Evolutionary conservation across 495 filamentous ascomycete genomes (phyloP), one percentile per base, ranked within the genome.

Genomic region (Penicillium samsonianum): DNA sequence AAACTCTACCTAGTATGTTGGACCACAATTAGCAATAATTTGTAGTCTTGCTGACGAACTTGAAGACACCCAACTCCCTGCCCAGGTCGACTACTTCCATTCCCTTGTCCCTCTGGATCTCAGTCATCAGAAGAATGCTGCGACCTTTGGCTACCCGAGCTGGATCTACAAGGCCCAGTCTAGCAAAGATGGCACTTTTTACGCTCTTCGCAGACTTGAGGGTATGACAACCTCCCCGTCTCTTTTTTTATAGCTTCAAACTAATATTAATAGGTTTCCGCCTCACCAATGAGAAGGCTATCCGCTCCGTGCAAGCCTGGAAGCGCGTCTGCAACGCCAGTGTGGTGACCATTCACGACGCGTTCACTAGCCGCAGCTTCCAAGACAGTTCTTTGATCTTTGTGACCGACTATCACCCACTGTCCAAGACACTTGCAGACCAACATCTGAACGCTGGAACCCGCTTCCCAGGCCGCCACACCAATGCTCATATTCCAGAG

Each of bases 91-190:
- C 58, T 84, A 88, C 54, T 98, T 90, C 67, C 91, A 98, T 65
- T 91, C 90, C 2, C 80, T 98, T 1, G 90, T 96, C 4, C 90
- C 92, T n/a, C 73, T 98, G 49, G 92, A 98, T 68, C 87, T 86
- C 8, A 90, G 78, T 52, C 84, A 89, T 57, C 83, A 88, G 65
- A 93, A 90, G 71, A 90, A 84, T 60, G 76, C 86, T 1, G 74
- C 85, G 3, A 81, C 84, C 5, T 96, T 96, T 74, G 90, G 90
- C 10, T 95, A 89, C 68, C 83, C 85, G 5, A 96, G 87, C 67
- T 97, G 91, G 90, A 82, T 96, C 1, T 98, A 96, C 75, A 98
- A 98, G 72, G 94, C 92, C n/a, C 85, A 87, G 53, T 95, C 90
- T 3, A 87, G 81, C 63, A 90, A 90, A 63, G 92, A 92, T 73